Percentiles rank a stretch among this genome's conserved stretches.
These are phyloP conservation scores for Senna siamea DNA, from an alignment of 306 rosid species.

Conservation along the genomic window DNA sequence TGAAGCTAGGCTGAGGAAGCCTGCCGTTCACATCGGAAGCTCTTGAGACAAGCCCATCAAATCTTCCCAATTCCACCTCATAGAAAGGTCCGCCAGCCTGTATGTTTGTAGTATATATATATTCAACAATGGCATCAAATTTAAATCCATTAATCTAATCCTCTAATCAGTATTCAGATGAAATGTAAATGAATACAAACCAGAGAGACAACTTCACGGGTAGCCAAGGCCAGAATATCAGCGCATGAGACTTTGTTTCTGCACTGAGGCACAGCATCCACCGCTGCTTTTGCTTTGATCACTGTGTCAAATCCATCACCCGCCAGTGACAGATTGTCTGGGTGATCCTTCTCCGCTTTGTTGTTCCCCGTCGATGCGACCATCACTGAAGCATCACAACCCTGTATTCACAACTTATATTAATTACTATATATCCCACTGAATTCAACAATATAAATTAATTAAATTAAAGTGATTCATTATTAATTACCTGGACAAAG, in stretches of 20 bases:
- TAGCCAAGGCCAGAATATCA: slow-evolving; percentile 81
- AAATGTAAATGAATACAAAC: too few species aligned
- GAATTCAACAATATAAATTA: too few species aligned
- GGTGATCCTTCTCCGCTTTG: slow-evolving; percentile 79
- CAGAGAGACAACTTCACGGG: slow-evolving; percentile 73
- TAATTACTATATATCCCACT: too few species aligned
- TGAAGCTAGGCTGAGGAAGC: slow-evolving; percentile 65
- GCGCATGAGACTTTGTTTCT: slow-evolving; percentile 81
- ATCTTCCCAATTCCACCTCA: slow-evolving; percentile 79
- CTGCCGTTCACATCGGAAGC: slow-evolving; percentile 62
- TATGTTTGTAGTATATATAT: neutral
- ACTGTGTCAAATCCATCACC: slow-evolving; percentile 92
- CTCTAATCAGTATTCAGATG: too few species aligned
- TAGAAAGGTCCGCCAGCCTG: slow-evolving; percentile 85
- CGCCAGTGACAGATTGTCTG: slow-evolving; percentile 79
- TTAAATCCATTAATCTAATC: too few species aligned
- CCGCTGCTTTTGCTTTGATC: slow-evolving; percentile 74
- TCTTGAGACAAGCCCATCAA: slow-evolving; percentile 66
- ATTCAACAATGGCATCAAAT: too few species aligned
- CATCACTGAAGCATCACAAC: slow-evolving; percentile 75
- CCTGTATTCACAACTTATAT: too few species aligned
- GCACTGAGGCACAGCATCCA: slow-evolving; percentile 70
- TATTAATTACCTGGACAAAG: slow-evolving; percentile 78
- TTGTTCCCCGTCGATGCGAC: slow-evolving; percentile 54
- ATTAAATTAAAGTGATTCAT: too few species aligned